Evolutionary conservation across 2,329 filamentous ascomycete genomes (phyloP), one percentile per base, ranked within the genome.

Genomic region (Fusarium musae): DNA sequence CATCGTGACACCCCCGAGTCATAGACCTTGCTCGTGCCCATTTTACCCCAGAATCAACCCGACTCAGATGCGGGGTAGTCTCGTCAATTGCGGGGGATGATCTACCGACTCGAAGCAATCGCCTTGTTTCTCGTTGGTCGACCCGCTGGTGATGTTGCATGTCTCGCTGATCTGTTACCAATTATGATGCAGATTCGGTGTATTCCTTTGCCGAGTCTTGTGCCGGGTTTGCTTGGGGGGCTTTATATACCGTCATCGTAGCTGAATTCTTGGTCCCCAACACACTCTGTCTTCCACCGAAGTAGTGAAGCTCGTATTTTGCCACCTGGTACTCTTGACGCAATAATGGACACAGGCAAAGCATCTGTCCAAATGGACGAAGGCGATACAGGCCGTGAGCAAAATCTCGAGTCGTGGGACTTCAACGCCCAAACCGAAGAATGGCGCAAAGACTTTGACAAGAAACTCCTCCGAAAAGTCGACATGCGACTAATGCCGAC

Each of bases 401-500:
- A 72, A 11, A 65, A 59, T 11, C 26, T 69, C 30, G 52, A 63
- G 15, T 49, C 46, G 11, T 69, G 68, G 71, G 39, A 70, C 13
- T 77, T 77, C 37, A 54, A 44, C 19, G 37, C 9, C 39, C 67
- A 73, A 42, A 69, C 53, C 8, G 54, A 63, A 47, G 70, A 72
- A 64, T 78, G 77, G 76, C 70, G 59, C 2, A 42, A 50, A 5
- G 43, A 68, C 1, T 66, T 76, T 3, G 74, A 81, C 21, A 81
- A 79, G 49, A 79, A 73, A 57, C 75, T 86, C 7, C 76, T 89
- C 37, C 82, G 85, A 23, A 89, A 89, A 72, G 82, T 89, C 21
- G 88, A 90, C 69, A 26, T 82, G 5, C 84, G 84, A 30, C 79
- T 90, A 3, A 83, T 90, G 43, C 88, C 88, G 6, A 83, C 86